Evolutionary conservation across 2,329 filamentous ascomycete species (phyloP), one percentile per base, ranked within the genome.

Genomic region (Talaromyces sp.): DNA sequence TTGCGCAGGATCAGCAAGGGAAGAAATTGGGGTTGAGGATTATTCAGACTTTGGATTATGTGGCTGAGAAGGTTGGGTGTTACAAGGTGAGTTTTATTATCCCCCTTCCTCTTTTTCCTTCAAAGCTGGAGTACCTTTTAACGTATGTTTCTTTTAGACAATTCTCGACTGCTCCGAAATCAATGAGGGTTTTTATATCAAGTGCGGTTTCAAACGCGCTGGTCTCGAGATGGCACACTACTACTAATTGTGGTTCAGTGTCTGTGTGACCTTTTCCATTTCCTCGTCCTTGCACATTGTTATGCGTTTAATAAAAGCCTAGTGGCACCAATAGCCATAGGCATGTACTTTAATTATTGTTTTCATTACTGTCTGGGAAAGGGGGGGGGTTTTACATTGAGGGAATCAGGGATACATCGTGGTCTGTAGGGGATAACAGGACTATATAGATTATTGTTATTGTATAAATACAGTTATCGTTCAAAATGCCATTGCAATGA

Each of bases 141-240:
- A 37, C 28, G 41, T 56, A 19, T 60, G 25, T 35, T n/a, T 19
- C 9, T 36, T n/a, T 33, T 28, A 94, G 87, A 91, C 86, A 64
- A 97, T 99, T 66, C 83, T 97, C 63, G 93, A 97, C 75, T 99
- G 94, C 80, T 95, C 89, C 64, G 93, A 97, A 75, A 85, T 88
- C 66, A 99, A 97, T 73, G 91, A 96, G 75, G 93, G 92, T 21
- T 97, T 99, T 80, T 99, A 99, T 74, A 82, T 96, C 74, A 97
- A 97, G 82, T 97, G 94, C 76, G 93, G 93, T 59, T 97, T 96
- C 76, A 88, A 91, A 76, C 81, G 91, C 62, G 93, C 91, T 28
- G 94, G 94, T 15, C 78, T 97, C 58, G 90, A 99, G 77, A 97
- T 99, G 94, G 91, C 93, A 43, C 91, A 96, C 79, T 96, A 96